Base-by-base conservation (phyloP, 345 rosid genomes). In the Eucalyptus sp. region DNA sequence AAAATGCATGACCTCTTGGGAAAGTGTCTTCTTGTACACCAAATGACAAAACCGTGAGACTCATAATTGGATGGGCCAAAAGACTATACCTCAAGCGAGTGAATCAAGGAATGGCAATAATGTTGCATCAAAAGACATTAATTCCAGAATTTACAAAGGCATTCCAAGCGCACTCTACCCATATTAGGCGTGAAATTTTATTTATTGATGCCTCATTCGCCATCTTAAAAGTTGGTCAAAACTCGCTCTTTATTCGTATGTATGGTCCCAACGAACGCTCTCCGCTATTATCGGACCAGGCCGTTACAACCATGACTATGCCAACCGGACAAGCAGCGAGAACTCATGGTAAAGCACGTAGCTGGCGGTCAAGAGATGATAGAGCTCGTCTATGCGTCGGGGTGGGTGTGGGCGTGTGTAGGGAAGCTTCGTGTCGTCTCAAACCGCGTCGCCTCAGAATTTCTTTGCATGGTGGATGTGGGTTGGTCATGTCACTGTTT, bases 121-220 rank as follows among this genome's bases (percentile, higher is more conserved):
- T 1, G 0, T 56, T 24, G 27, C 3, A 2, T 22, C 6, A 22
- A 56, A 56, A 56, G 1, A 24, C 62, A 56, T 56, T 52, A 18
- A 18, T 52, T 52, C 56, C 56, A 52, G 10, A 52, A 18, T 52
- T 52, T 52, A 17, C 24, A 7, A 52, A 18, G 0, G 24, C 7
- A 52, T 18, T 52, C 24, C 10, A 52, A 52, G 56, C 4, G 2
- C 56, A 52, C 24, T 52, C 56, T 18, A 52, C 3, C 25, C 25
- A 54, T 54, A 2, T 54, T 20, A 20, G 58, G 2, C 5, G 0
- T 54, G 12, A 24, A 22, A 20, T 4, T 24, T 10, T 24, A 56
- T 56, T 56, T 24, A 56, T 56, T 0, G 1, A 56, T 56, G 29
- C 29, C 27, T 10, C 29, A 2, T 56, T 22, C 62, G 0, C 3